Base-by-base conservation (phyloP, 1,139 yeast species). In the Debaryomyces singareniensis region DNA sequence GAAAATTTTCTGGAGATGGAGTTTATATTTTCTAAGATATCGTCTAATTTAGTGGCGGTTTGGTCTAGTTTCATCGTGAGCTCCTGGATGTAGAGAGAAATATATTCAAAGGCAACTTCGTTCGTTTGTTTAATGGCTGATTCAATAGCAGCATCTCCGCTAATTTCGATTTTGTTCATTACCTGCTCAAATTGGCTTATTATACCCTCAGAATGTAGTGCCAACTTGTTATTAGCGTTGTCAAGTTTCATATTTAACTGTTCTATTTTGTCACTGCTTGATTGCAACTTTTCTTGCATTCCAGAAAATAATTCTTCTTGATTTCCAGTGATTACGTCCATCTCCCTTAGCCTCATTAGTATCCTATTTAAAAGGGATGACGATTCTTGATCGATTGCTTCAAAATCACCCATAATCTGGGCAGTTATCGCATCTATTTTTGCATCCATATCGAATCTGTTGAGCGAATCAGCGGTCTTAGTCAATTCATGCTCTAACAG, bases 31-130 rank as follows among this genome's bases (percentile, higher is more conserved):
- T 23, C 27, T 16, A 34, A 37, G 7, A 44, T 31, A 3, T 29
- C 26, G 10, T 36, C 38, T 3, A 49, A 27, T 5, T 31, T 29
- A 4, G 15, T 4, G 2, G 37, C 34, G 1, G 49, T 35, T 16
- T 37, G 26, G 6, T 28, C 37, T 4, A 49, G 26, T 26, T 38
- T 35, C 5, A 11, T 7, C 11, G 39, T 36, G 2, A 48, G 27
- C 9, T 27, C 30, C 9, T 27, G 27, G 11, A 44, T 23, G 2
- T 39, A 27, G 2, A 16, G 26, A 24, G 37, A 29, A 15, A 40
- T 29, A 7, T 35, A 26, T 6, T 12, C 3, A 23, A 35, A 42
- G 13, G 44, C 28, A 15, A 26, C 25, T 12, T 16, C 24, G 10
- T 21, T 29, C 4, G 34, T 29, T 11, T 16, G 18, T 15, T 16